Conservation (phyloP, 1,284 basidiomycete species). For the Rhodotorula sp. region DNA sequence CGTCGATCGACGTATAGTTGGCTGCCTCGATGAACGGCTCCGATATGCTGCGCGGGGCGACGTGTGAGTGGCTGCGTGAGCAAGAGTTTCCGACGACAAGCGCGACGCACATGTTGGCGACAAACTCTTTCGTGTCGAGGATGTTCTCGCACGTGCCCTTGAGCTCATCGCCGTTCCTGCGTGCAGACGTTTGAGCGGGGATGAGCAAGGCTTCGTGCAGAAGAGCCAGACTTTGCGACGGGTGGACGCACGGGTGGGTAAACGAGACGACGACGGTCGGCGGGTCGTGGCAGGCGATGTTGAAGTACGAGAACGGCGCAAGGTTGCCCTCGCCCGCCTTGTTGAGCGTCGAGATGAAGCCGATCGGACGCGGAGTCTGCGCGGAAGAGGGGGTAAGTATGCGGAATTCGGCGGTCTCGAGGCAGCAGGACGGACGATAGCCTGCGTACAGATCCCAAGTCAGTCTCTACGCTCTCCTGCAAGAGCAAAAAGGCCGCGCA, state of each 20-base stretch:
- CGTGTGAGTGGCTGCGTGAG: too few species aligned
- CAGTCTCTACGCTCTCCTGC: background rate
- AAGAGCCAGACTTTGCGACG: background rate
- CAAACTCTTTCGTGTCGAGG: constrained; percentile 66
- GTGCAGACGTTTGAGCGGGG: background rate
- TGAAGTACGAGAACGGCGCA: constrained; percentile 57
- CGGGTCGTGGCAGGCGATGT: constrained; percentile 51
- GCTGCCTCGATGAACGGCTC: constrained; percentile 67
- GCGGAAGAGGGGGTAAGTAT: background rate
- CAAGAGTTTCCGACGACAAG: too few species aligned
- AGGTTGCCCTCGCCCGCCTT: constrained; percentile 64
- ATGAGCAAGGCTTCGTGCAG: background rate
- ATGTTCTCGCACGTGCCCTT: constrained; percentile 73
- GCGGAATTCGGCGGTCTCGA: too few species aligned
- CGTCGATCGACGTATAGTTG: constrained; percentile 67
- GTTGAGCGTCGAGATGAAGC: constrained; percentile 68
- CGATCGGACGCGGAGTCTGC: constrained; percentile 66
- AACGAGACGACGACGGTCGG: constrained; percentile 68
- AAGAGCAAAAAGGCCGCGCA: background rate
- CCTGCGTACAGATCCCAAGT: background rate
- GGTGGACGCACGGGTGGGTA: constrained; percentile 45
- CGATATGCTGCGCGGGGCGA: constrained; percentile 15
- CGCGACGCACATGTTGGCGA: constrained; percentile 60
- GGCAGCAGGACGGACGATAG: constrained; percentile 9
- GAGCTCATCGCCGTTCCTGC: constrained; percentile 43